Base-by-base conservation (phyloP, 257 asterid genomes). In the Nicotiana undulata region DNA sequence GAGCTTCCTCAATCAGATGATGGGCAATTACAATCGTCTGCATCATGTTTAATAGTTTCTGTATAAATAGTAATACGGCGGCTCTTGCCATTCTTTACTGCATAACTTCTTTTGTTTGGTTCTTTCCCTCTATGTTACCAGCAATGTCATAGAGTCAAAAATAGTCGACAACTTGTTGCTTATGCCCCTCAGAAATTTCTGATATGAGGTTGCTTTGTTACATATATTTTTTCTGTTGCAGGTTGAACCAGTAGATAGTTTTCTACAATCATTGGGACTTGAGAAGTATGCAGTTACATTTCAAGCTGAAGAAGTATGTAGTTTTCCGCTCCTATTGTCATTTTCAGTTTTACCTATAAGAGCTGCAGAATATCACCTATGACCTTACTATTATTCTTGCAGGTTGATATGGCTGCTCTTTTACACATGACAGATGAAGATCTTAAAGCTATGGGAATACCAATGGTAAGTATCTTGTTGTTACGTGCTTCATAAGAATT, bases 361-460 rank as follows among this genome's bases (percentile, higher is more conserved):
- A 61, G 64, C 70, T 24, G 53, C 76, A 40, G 81, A 74, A 76
- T 63, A 37, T 81, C 82, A 76, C 52, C 18, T 34, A 22, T 24
- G 67, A 51, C 12, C 4, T 75, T 17, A 3, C 22, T 8, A 28
- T 55, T 52, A 56, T 55, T 87, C 84, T 84, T 81, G 79, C 90
- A 95, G 98, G 97, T 95, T 76, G 99, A 95, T 90, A 93, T 95
- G 99, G 81, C 94, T 40, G 92, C 98, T 81, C 97, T 95, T 16
- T 75, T 91, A 82, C 98, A 95, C 88, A 95, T 95, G 99, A 88
- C 91, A 15, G 97, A 93, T 83, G 99, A 93, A 59, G 99, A 95
- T 89, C 97, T 95, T 67, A 93, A 93, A 89, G 97, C 97, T 76
- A 79, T 93, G 91, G 98, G 98, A 86, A 91, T 95, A 80, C 99